Conservation (phyloP, 768 basidiomycete species). For the Sarcodon aspratus region DNA sequence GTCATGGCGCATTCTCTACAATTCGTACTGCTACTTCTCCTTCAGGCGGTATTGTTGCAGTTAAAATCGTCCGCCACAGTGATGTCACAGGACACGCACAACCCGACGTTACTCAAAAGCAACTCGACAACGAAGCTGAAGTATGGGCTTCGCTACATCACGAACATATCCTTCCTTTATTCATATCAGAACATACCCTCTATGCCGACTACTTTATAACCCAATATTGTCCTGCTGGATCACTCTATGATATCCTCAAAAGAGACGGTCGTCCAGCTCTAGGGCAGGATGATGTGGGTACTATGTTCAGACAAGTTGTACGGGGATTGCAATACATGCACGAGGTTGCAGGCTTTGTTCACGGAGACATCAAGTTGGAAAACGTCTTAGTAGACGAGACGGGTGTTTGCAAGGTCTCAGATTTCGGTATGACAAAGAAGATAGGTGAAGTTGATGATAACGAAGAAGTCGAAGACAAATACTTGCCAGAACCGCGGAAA, state of each 20-base stretch:
- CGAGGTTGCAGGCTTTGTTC: constrained; percentile 63
- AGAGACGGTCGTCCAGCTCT: constrained; percentile 58
- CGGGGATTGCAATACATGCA: constrained; percentile 78
- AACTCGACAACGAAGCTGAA: constrained; percentile 56
- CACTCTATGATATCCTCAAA: constrained; percentile 74
- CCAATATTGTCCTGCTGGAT: constrained; percentile 74
- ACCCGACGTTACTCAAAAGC: constrained; percentile 34
- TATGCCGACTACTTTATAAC: constrained; percentile 76
- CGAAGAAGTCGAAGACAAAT: constrained; percentile 20
- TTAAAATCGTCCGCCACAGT: constrained; percentile 68
- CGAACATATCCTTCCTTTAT: constrained; percentile 81
- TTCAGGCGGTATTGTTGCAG: constrained; percentile 56
- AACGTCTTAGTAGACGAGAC: constrained; percentile 89
- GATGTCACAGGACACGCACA: constrained; percentile 43
- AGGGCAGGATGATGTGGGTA: constrained; percentile 68
- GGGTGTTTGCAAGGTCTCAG: constrained; percentile 75
- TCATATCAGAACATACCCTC: constrained; percentile 44
- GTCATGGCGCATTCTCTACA: constrained; percentile 72
- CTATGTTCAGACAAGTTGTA: constrained; percentile 82
- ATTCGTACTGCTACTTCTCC: constrained; percentile 60
- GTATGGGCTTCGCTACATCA: constrained; percentile 73
- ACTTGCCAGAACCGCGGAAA: constrained; percentile 12
- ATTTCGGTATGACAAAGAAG: constrained; percentile 73
- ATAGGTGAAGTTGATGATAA: constrained; percentile 35
- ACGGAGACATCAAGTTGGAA: constrained; percentile 95